These are phyloP conservation scores for Globisporangium apiculatum DNA, from an alignment of 352 stramenopile genomes.

Conservation along the genomic window DNA sequence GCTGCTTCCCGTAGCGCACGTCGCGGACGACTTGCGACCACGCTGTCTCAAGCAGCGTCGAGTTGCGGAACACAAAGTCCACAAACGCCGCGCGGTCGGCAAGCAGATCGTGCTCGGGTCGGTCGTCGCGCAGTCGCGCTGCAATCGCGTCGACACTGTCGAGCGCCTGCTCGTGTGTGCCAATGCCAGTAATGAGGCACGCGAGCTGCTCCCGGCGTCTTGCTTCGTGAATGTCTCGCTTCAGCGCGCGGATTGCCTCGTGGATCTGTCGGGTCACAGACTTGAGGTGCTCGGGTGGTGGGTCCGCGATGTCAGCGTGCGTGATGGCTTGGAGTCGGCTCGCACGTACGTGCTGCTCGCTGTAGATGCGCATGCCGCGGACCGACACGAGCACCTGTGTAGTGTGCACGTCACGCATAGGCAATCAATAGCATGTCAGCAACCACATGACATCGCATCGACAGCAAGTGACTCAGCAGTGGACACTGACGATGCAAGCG, in stretches of 20 bases:
- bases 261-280: constrained; percentile 22
- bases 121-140: constrained; percentile 28
- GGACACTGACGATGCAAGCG: no score
- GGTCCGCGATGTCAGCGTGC: constrained; percentile 6
- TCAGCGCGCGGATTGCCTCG: constrained; percentile 22
- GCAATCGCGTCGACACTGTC: constrained; percentile 27
- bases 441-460: no score
- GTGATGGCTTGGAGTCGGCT: constrained; percentile 14
- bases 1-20: constrained; percentile 14
- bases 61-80: constrained; percentile 58
- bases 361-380: constrained; percentile 24
- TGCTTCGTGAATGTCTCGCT: constrained; percentile 15
- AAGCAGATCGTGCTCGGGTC: constrained; percentile 27
- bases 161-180: constrained; percentile 2
- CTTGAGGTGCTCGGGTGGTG: constrained; percentile 9
- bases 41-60: constrained; percentile 26
- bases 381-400: constrained; percentile 12
- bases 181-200: neutral
- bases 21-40: constrained; percentile 49
- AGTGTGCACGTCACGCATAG: neutral
- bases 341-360: constrained; percentile 15
- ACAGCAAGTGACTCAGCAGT: constrained; percentile 1
- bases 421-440: neutral
- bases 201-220: constrained; percentile 1
- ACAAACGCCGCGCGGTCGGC: constrained; percentile 40